These are phyloP conservation scores for Ustulina deusta DNA, from an alignment of 2,329 filamentous ascomycete genomes.

Conservation along the genomic window DNA sequence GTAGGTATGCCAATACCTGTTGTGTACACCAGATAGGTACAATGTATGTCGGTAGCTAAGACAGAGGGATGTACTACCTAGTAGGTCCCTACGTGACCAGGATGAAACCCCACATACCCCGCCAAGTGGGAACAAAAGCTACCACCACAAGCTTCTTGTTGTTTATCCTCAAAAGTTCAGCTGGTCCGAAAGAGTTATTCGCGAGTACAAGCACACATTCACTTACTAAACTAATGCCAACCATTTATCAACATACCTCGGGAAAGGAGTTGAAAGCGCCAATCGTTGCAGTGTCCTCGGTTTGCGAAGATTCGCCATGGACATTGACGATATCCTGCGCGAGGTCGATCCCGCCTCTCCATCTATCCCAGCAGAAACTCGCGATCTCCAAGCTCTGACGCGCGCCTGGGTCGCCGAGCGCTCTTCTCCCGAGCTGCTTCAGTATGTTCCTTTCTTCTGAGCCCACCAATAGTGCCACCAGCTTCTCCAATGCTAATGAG, in stretches of 20 bases:
- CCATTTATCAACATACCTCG: background rate
- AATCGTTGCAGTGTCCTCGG: background rate
- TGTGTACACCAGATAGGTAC: no score
- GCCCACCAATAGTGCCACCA: background rate
- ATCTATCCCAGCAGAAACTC: conserved; percentile 67
- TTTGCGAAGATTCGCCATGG: conserved; percentile 62
- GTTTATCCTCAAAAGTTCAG: background rate
- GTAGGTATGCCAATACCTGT: no score
- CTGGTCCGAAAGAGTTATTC: background rate
- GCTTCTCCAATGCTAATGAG: conserved; percentile 29
- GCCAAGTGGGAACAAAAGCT: conserved; percentile 12
- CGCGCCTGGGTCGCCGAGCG: conserved; percentile 94
- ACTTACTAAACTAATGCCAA: background rate
- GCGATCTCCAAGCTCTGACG: conserved; percentile 89
- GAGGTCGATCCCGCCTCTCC: conserved; percentile 74
- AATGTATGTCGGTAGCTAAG: no score
- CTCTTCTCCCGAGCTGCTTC: conserved; percentile 87
- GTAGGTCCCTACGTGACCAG: background rate
- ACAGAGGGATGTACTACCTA: no score
- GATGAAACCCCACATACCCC: conserved; percentile 10
- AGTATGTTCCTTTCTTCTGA: conserved; percentile 62
- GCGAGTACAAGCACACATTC: background rate
- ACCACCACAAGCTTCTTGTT: conserved; percentile 8
- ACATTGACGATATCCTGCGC: conserved; percentile 83
- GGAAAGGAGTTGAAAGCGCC: background rate